Conservation (phyloP, 441 rosid species). For the Macaranga tanarius region DNA sequence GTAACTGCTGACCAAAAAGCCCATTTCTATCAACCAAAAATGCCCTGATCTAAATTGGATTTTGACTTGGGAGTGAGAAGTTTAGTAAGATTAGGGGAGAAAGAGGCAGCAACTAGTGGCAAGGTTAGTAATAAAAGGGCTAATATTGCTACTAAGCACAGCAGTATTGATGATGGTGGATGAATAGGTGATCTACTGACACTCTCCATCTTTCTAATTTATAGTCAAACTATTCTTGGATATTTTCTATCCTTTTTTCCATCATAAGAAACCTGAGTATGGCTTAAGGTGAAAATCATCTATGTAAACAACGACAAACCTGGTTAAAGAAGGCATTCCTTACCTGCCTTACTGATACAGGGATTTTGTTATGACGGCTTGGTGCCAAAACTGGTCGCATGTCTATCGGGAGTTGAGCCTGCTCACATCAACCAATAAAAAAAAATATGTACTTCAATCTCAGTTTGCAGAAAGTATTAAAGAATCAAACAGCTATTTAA, state of each 20-base stretch:
- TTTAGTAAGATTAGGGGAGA: neutral
- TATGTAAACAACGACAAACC: neutral
- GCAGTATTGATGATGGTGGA: neutral
- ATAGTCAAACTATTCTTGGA: neutral
- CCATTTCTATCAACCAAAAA: slow-evolving; percentile 1
- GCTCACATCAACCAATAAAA: slow-evolving; percentile 35
- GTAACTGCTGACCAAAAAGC: neutral
- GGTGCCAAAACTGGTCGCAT: slow-evolving; percentile 81
- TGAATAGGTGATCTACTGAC: neutral
- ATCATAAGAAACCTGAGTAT: slow-evolving; percentile 9
- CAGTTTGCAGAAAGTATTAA: slow-evolving; percentile 19
- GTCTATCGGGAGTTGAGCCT: slow-evolving; percentile 90
- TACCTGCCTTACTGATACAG: slow-evolving; percentile 92
- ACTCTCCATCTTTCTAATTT: slow-evolving; percentile 4
- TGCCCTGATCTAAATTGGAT: neutral
- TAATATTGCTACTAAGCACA: neutral
- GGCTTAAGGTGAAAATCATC: slow-evolving; percentile 9
- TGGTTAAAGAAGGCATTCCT: slow-evolving; percentile 19
- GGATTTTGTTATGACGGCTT: slow-evolving; percentile 76
- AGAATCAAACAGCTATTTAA: slow-evolving; percentile 13
- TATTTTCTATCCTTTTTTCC: neutral
- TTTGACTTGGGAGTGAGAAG: neutral
- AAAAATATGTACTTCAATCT: slow-evolving; percentile 10
- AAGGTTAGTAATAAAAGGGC: neutral
- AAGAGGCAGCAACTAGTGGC: neutral